Evolutionary conservation across 208 protist species (phyloP), one percentile per base, ranked within the genome.

Genomic region (Acanthamoeba rhysodes): DNA sequence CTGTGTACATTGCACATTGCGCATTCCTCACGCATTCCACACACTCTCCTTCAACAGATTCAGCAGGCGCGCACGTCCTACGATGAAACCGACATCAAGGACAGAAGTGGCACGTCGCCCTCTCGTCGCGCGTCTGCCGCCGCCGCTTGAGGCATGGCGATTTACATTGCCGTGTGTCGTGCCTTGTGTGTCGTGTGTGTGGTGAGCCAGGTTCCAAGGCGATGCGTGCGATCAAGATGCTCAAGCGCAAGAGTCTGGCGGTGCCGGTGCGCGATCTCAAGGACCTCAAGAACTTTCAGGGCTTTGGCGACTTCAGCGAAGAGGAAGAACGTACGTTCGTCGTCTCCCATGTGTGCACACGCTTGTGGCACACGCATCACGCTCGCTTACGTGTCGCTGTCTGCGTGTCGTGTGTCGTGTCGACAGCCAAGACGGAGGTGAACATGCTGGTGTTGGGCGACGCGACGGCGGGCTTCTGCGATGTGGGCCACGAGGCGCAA

Each of bases 41-140:
- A 18, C 50, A 20, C 50, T 14, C 10, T 18, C 50, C 9, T 14
- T 57, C 0, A 0, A 41, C 48, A 57, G 78, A 62, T 62, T 27
- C 48, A 57, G 32, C 20, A 62, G 18, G 78, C 27, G 29, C 41
- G 78, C n/a, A 87, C 78, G 27, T 87, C 78, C 18, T 87, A 64
- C 78, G 78, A 87, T 20, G 78, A 87, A n/a, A 87, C 78, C 18
- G 78, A 87, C 78, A 57, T 87, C 48, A 87, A 87, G 32, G 78
- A 87, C 78, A 57, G n/a, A 24, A 87, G 78, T 10, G 48, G 76
- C 57, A 84, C 32, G 27, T 41, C 37, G 37, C 37, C 37, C 37
- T 41, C 37, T 41, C 37, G 37, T 41, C 37, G 37, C 37, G 37
- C 37, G 37, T 3, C 37, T 3, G 37, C 37, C 37, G 37, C 37